Conservation (phyloP, 2,329 filamentous ascomycete species). For the Dactylellina parvicollis region DNA sequence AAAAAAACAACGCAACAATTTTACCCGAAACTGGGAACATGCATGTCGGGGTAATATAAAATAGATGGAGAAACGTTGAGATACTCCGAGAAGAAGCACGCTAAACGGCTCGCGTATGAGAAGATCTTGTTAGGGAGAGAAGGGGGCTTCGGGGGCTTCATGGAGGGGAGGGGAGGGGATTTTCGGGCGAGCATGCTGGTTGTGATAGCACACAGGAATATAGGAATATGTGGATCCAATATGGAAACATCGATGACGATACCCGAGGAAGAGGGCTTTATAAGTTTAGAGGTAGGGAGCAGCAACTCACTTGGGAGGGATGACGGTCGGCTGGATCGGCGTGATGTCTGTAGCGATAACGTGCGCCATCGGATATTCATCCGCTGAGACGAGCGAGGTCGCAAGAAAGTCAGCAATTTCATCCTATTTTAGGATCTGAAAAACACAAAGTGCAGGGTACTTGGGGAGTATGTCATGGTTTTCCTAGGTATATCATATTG, state of each 20-base stretch:
- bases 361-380: slow-evolving; percentile 53
- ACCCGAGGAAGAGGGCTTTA: slow-evolving; percentile 37
- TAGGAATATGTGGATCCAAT: slow-evolving; percentile 42
- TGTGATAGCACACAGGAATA: slow-evolving; percentile 11
- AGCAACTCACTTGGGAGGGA: slow-evolving; percentile 66
- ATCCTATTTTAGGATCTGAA: slow-evolving; percentile 21
- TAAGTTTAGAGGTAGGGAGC: slow-evolving; percentile 31
- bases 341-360: slow-evolving; percentile 53
- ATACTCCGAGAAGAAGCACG: slow-evolving; percentile 46
- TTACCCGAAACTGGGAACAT: slow-evolving; percentile 49
- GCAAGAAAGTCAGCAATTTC: slow-evolving; percentile 32
- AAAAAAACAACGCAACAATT: slow-evolving; percentile 55
- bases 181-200: slow-evolving; percentile 16
- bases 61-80: slow-evolving; percentile 49
- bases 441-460: background rate
- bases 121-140: slow-evolving; percentile 20
- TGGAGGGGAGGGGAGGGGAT: slow-evolving; percentile 6
- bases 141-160: background rate
- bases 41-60: slow-evolving; percentile 48
- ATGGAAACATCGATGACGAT: slow-evolving; percentile 41
- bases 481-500: slow-evolving; percentile 28
- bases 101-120: slow-evolving; percentile 45
- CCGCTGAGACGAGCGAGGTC: slow-evolving; percentile 49
- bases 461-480: slow-evolving; percentile 24
- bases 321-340: slow-evolving; percentile 59